Conservation (phyloP, 192 early-diverging fungal genomes). For the Coemansia umbellata region DNA sequence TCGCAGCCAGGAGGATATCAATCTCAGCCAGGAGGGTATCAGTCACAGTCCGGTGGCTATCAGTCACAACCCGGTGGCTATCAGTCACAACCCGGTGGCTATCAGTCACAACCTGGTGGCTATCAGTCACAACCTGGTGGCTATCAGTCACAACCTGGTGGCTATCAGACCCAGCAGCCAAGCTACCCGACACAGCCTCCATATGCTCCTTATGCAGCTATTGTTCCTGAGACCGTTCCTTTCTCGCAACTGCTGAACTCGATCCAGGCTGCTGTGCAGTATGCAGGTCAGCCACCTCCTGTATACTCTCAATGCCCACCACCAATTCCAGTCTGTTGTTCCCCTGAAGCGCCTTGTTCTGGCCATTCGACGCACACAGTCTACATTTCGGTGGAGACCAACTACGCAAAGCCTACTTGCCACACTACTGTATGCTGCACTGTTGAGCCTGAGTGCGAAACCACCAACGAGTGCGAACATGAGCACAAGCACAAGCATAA, state of each 20-base stretch:
- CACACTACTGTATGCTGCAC: conserved; percentile 8
- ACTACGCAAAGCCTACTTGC: conserved; percentile 7
- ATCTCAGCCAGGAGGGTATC: too few species aligned
- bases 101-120: too few species aligned
- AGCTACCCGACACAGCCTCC: neutral
- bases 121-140: too few species aligned
- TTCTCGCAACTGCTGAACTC: conserved; percentile 36
- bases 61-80: too few species aligned
- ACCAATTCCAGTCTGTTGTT: neutral
- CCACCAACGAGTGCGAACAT: conserved; percentile 8
- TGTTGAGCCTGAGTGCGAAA: conserved; percentile 15
- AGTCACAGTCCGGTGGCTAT: too few species aligned
- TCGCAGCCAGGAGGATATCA: too few species aligned
- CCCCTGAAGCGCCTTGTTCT: neutral
- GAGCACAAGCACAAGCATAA: conserved; percentile 22
- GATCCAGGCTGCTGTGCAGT: conserved; percentile 21
- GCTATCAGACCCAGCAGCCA: neutral
- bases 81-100: too few species aligned
- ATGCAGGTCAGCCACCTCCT: conserved; percentile 7
- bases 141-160: too few species aligned
- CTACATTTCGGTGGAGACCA: conserved; percentile 39
- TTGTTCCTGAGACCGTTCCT: conserved; percentile 29
- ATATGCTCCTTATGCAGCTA: conserved; percentile 15
- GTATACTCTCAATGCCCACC: neutral
- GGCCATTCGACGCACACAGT: conserved; percentile 30